Evolutionary conservation across 1,139 yeast genomes (phyloP).

Genomic region (Protomyces macrosporus): DNA sequence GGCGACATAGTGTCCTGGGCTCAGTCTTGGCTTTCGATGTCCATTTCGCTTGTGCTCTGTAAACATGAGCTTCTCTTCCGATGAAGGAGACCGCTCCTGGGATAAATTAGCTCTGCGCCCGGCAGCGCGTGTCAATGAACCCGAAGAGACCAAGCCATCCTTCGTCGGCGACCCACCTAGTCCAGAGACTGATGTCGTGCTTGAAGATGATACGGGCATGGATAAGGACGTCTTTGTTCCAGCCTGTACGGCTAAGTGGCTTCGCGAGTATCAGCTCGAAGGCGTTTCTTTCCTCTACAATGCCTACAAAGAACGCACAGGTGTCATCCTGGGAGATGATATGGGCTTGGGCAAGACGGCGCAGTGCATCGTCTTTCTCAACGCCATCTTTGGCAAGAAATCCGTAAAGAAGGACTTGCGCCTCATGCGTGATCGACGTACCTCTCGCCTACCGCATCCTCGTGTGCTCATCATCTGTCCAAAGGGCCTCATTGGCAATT

Average conservation of each 20-base stretch:
- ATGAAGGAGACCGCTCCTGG: no score
- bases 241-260: conserved; percentile 26
- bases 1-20: no score
- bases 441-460: conserved; percentile 56
- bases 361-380: conserved; percentile 61
- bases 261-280: conserved; percentile 27
- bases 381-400: conserved; percentile 58
- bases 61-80: no score
- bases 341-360: conserved; percentile 28
- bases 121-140: not conserved
- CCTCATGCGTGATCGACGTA: conserved; percentile 47
- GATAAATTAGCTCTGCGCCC: not conserved
- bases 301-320: conserved; percentile 45
- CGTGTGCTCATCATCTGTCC: conserved; percentile 77
- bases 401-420: conserved; percentile 64
- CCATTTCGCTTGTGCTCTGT: no score
- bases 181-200: not conserved
- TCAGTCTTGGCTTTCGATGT: no score
- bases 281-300: conserved; percentile 26
- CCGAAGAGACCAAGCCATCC: not conserved
- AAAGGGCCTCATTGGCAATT: conserved; percentile 80
- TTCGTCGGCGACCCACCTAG: not conserved
- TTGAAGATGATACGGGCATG: not conserved
- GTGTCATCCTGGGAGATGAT: conserved; percentile 29
- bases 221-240: conserved; percentile 18